Evolutionary conservation across 164 flowering plant genomes (phyloP), one percentile per base, ranked within the genome.

Genomic region (Umbilicus rupestris): DNA sequence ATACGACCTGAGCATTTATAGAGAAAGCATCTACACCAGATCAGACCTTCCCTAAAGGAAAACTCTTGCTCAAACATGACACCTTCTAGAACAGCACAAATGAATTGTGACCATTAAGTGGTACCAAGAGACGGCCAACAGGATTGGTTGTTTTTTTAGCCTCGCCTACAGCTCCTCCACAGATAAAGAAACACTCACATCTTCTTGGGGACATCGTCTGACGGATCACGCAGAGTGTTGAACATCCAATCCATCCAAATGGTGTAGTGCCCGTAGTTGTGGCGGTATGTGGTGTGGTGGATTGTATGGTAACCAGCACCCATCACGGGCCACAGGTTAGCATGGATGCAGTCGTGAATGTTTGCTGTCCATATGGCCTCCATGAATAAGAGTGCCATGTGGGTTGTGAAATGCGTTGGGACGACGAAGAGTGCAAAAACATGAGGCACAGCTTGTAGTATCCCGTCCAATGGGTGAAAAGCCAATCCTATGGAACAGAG

Each of bases 241-340:
- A 91, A 85, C 89, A 94, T 80, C 99, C 96, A 88, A 70, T 94
- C 99, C 99, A 94, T 94, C 89, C 86, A 88, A 59, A 90, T 73
- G 0, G 97, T 92, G 73, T 81, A 95, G 70, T 92, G 97, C 42
- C 99, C 97, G 60, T 95, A 92, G 72, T 95, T 92, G 47, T 95
- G 97, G 1, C 89, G 87, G 70, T 95, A 89, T 5, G 94, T 95
- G 0, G 96, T 92, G 78, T 95, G 99, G 72, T 95, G 99, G 65
- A 95, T 87, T 26, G 99, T 95, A 77, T 94, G 99, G 78, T 89
- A 91, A 64, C 88, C 97, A 15, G 96, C 99, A 52, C 60, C 31
- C 60, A 55, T 55, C 60, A 55, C 60, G 10, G 60, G 60, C 99
- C 97, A 92, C 24, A 90, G 3, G n/a, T 88, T 83, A 29, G 76